Conservation (phyloP, 129 eudicot genomes). For the Arctium minus region DNA sequence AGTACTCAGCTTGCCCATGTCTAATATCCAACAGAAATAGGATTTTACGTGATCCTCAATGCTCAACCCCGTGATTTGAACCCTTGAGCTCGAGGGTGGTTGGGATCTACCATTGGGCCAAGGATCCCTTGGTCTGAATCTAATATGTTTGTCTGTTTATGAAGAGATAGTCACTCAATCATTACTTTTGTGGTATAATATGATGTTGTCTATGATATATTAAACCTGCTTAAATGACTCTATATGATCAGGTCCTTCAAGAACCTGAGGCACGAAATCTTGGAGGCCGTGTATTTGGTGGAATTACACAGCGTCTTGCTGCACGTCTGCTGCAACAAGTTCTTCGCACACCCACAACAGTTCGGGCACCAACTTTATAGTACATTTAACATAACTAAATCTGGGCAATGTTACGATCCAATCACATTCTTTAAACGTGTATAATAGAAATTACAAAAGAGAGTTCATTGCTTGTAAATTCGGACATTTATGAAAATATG, state of each 20-base stretch:
- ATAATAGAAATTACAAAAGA: slow-evolving; percentile 22
- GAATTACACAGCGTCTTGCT: slow-evolving; percentile 87
- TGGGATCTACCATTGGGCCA: background rate
- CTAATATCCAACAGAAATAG: background rate
- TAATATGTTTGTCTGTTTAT: background rate
- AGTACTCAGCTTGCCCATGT: background rate
- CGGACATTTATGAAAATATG: slow-evolving; percentile 5
- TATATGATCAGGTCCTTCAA: slow-evolving; percentile 67
- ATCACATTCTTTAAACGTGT: slow-evolving; percentile 30
- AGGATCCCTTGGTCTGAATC: background rate
- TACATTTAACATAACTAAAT: slow-evolving; percentile 6
- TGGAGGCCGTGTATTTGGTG: slow-evolving; percentile 85
- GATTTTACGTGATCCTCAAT: background rate
- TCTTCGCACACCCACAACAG: slow-evolving; percentile 61
- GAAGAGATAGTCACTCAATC: background rate
- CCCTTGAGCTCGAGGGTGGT: background rate
- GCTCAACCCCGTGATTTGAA: background rate
- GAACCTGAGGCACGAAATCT: slow-evolving; percentile 79
- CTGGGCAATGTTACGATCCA: background rate
- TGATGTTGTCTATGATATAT: background rate
- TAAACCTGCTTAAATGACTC: slow-evolving; percentile 3
- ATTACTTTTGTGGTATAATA: background rate
- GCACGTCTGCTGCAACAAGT: slow-evolving; percentile 95
- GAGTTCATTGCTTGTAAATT: slow-evolving; percentile 16
- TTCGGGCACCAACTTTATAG: slow-evolving; percentile 34